These are phyloP conservation scores for Fraxinus dipetala DNA, from an alignment of 305 asterid species.

Conservation along the genomic window DNA sequence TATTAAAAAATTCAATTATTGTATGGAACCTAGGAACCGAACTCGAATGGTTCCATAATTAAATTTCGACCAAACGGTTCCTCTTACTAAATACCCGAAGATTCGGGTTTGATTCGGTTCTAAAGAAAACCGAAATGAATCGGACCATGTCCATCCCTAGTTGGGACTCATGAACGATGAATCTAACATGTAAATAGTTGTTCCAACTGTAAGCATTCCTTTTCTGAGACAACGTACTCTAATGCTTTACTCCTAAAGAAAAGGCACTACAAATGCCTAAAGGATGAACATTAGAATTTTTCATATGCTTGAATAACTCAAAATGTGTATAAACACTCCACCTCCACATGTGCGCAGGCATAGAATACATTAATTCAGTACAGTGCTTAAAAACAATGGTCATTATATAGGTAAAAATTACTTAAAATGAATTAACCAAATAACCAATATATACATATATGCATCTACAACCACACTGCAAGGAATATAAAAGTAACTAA, in stretches of 20 bases:
- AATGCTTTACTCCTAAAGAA: not conserved
- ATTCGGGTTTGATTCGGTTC: too few species aligned
- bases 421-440: not conserved
- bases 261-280: not conserved
- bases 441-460: not conserved
- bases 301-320: not conserved
- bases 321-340: not conserved
- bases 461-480: not conserved
- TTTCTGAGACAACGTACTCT: not conserved
- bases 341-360: not conserved
- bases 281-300: not conserved
- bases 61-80: too few species aligned
- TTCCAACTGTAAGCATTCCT: not conserved
- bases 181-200: not conserved
- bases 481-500: slow-evolving; percentile 30
- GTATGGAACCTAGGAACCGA: too few species aligned
- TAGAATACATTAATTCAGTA: not conserved
- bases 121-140: too few species aligned
- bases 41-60: too few species aligned
- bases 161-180: not conserved
- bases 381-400: not conserved
- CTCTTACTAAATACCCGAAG: too few species aligned
- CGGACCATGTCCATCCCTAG: too few species aligned
- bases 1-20: too few species aligned
- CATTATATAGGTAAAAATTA: not conserved